Conservation (phyloP, 2,329 filamentous ascomycete species). For the Rosellinia necatrix region DNA sequence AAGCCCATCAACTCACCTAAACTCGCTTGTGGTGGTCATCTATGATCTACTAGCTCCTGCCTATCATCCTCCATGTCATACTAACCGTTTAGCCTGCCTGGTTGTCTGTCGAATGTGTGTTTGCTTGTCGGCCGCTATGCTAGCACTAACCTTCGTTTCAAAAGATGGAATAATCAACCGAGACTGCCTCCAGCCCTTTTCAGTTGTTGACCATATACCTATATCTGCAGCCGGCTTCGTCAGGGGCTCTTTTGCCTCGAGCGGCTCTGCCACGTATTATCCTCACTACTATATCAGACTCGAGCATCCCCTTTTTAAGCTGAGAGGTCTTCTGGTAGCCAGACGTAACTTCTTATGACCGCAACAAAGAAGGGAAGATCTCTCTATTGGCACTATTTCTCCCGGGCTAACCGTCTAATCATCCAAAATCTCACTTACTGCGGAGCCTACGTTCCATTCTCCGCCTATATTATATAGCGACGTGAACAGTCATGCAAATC, state of each 20-base stretch:
- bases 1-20: conserved; percentile 4
- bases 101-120: conserved; percentile 6
- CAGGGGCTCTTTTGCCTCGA: conserved; percentile 1
- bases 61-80: not conserved
- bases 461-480: conserved; percentile 19
- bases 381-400: conserved; percentile 2
- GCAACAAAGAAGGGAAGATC: conserved; percentile 3
- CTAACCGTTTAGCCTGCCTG: not conserved
- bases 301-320: not conserved
- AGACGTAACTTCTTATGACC: conserved; percentile 1
- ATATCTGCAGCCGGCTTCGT: conserved; percentile 1
- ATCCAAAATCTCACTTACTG: conserved; percentile 12
- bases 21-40: conserved; percentile 11
- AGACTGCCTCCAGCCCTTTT: not conserved
- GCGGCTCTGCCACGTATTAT: not conserved
- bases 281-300: not conserved
- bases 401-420: conserved; percentile 5
- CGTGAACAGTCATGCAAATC: conserved; percentile 27
- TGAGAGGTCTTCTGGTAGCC: not conserved
- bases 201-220: not conserved
- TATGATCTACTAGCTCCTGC: conserved; percentile 16
- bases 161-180: conserved; percentile 7
- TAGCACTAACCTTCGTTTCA: conserved; percentile 5
- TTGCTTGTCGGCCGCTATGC: conserved; percentile 13
- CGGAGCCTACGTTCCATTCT: conserved; percentile 21